phyloP scores from a whole-genome alignment of 1,284 basidiomycete species.

The Pyrrhoderma lamaoense region DNA sequence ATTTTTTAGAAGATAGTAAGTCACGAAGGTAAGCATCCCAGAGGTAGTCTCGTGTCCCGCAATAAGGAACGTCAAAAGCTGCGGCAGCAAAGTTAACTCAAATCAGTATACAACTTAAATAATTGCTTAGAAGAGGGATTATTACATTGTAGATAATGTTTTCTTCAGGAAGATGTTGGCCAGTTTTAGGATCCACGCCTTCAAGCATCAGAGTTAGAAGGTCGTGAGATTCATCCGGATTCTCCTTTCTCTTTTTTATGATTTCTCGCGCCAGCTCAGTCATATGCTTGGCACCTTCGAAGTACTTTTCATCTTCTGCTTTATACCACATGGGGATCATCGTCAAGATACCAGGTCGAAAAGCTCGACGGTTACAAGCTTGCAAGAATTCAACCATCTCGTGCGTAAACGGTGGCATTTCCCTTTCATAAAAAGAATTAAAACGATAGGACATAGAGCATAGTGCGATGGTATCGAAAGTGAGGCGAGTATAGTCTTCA shows the following conservation, averaged over 20 bases:
- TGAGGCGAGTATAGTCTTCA: conserved; percentile 42
- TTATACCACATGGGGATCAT: conserved; percentile 30
- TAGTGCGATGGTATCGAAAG: conserved; percentile 40
- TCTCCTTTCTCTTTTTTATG: conserved; percentile 28
- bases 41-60: conserved; percentile 49
- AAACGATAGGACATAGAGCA: conserved; percentile 41
- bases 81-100: too few species aligned
- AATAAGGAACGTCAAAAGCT: conserved; percentile 49
- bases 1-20: conserved; percentile 40
- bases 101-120: not conserved
- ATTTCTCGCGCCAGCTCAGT: conserved; percentile 34
- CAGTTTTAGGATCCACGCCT: conserved; percentile 41
- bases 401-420: conserved; percentile 29
- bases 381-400: conserved; percentile 37
- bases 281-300: conserved; percentile 35
- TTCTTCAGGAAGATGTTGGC: conserved; percentile 36
- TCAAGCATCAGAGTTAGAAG: conserved; percentile 41
- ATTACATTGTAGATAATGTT: conserved; percentile 40
- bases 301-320: conserved; percentile 33
- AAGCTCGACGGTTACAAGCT: conserved; percentile 32
- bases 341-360: conserved; percentile 28
- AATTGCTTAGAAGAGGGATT: not conserved
- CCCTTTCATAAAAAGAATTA: conserved; percentile 16
- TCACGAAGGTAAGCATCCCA: conserved; percentile 33
- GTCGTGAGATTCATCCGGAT: conserved; percentile 37